Percentiles rank a stretch among this genome's conserved stretches.
Evolutionary conservation across 2,329 filamentous ascomycete species (phyloP).

Genomic region (Canariomyces notabilis): DNA sequence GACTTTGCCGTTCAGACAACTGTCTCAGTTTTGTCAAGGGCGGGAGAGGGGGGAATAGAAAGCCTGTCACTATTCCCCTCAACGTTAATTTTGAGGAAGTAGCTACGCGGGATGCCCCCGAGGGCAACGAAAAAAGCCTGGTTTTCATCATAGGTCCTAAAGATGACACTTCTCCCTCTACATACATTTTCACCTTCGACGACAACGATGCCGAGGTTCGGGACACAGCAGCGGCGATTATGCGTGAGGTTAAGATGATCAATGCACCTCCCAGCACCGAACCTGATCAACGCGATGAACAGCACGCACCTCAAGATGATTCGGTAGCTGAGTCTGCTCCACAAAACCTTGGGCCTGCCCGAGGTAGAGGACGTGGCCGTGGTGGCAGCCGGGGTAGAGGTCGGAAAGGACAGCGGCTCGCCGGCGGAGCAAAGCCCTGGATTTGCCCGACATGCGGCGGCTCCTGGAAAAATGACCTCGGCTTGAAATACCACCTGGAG

Average conservation of each 20-base stretch:
- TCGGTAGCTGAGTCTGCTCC: slow-evolving; percentile 4
- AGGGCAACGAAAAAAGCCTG: slow-evolving; percentile 23
- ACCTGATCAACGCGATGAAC: neutral
- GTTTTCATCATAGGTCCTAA: slow-evolving; percentile 17
- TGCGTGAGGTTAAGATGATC: slow-evolving; percentile 12
- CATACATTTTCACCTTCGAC: slow-evolving; percentile 25
- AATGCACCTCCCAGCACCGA: neutral
- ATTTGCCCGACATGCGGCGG: slow-evolving; percentile 50
- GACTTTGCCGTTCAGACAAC: slow-evolving; percentile 10
- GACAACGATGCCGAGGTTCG: slow-evolving; percentile 8
- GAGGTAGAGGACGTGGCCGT: slow-evolving; percentile 13
- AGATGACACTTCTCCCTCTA: slow-evolving; percentile 12
- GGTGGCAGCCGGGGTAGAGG: slow-evolving; percentile 16
- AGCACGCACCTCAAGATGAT: neutral
- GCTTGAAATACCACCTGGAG: slow-evolving; percentile 53
- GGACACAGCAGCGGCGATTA: slow-evolving; percentile 14
- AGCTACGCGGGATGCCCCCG: slow-evolving; percentile 21
- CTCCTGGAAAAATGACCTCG: slow-evolving; percentile 54
- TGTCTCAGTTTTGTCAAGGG: slow-evolving; percentile 21
- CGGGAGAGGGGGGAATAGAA: slow-evolving; percentile 13
- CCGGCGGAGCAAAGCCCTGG: slow-evolving; percentile 31
- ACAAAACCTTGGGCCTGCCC: slow-evolving; percentile 3
- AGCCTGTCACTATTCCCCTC: slow-evolving; percentile 25
- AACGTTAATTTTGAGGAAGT: slow-evolving; percentile 19
- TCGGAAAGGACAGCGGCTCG: slow-evolving; percentile 12